Percentiles rank a stretch among this genome's conserved stretches.
Conservation (phyloP, 2,329 filamentous ascomycete genomes). For the Aspergillus spinulosporus region DNA sequence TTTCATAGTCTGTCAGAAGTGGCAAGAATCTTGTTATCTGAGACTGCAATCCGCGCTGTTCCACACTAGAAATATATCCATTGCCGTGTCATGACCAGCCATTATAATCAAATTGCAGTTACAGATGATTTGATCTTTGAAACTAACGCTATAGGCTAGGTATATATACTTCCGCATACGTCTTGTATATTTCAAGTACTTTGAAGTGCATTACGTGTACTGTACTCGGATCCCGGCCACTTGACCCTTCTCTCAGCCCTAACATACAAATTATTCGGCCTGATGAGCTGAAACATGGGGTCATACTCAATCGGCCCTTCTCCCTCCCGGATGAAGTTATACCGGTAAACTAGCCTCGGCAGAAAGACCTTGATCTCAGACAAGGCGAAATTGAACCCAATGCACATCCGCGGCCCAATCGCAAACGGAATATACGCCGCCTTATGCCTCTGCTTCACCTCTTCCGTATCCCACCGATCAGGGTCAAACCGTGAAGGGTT, state of each 20-base stretch:
- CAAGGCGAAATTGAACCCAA: conserved; percentile 66
- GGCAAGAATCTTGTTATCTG: too few species aligned
- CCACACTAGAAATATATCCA: too few species aligned
- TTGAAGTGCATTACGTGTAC: too few species aligned
- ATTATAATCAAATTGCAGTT: too few species aligned
- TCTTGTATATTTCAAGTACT: too few species aligned
- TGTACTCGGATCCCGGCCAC: conserved; percentile 21
- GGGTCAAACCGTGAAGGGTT: conserved; percentile 60
- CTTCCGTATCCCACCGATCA: conserved; percentile 59
- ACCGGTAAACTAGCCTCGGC: conserved; percentile 59
- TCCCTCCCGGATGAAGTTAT: conserved; percentile 56
- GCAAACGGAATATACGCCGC: conserved; percentile 62
- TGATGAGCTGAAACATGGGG: conserved; percentile 34
- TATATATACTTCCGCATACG: too few species aligned
- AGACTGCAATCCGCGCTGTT: too few species aligned
- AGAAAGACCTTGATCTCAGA: conserved; percentile 60
- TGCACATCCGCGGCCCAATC: conserved; percentile 58
- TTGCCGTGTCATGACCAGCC: too few species aligned
- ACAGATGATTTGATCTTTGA: too few species aligned
- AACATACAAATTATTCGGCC: conserved; percentile 30
- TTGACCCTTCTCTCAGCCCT: conserved; percentile 23
- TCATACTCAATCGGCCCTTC: conserved; percentile 49
- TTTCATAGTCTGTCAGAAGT: too few species aligned
- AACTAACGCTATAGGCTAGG: too few species aligned
- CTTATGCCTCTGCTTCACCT: conserved; percentile 54